A percentile compares a stretch with the other conserved stretches of the same genome.
These are phyloP conservation scores for Fistulifera solaris DNA, from an alignment of 108 stramenopile species.

Conservation along the genomic window DNA sequence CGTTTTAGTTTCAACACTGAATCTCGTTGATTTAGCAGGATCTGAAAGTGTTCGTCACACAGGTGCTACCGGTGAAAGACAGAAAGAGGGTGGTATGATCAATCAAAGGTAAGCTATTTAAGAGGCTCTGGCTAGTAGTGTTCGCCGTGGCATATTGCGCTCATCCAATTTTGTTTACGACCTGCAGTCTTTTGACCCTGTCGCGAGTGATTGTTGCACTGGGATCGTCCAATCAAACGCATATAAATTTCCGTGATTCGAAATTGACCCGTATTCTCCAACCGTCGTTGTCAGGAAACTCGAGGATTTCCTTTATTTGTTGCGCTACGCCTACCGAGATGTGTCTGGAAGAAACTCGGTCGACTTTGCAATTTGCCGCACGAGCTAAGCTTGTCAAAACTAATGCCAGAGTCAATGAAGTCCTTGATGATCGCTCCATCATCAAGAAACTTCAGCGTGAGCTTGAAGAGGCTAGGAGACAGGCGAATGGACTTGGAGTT, in stretches of 20 bases:
- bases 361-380: slow-evolving; percentile 96
- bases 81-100: slow-evolving; percentile 98
- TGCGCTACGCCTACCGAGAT: slow-evolving; percentile 97
- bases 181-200: slow-evolving; percentile 88
- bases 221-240: slow-evolving; percentile 87
- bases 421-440: slow-evolving; percentile 55
- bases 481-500: slow-evolving; percentile 45
- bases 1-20: slow-evolving; percentile 72
- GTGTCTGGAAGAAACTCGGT: slow-evolving; percentile 96
- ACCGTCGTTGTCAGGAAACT: slow-evolving; percentile 86
- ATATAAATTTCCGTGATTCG: slow-evolving; percentile 98
- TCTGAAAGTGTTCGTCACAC: slow-evolving; percentile 90
- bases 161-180: slow-evolving; percentile 2
- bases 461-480: slow-evolving; percentile 88
- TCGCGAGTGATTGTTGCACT: slow-evolving; percentile 97
- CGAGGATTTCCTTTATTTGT: slow-evolving; percentile 71
- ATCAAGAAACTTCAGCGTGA: slow-evolving; percentile 83
- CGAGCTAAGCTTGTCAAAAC: slow-evolving; percentile 99
- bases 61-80: slow-evolving; percentile 90
- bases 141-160: too few relatives aligned
- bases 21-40: slow-evolving; percentile 86
- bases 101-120: slow-evolving; percentile 61
- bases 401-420: slow-evolving; percentile 96
- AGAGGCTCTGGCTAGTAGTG: not conserved
- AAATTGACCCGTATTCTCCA: slow-evolving; percentile 98